Base-by-base conservation (phyloP, 768 basidiomycete genomes). In the Boletales sp. region DNA sequence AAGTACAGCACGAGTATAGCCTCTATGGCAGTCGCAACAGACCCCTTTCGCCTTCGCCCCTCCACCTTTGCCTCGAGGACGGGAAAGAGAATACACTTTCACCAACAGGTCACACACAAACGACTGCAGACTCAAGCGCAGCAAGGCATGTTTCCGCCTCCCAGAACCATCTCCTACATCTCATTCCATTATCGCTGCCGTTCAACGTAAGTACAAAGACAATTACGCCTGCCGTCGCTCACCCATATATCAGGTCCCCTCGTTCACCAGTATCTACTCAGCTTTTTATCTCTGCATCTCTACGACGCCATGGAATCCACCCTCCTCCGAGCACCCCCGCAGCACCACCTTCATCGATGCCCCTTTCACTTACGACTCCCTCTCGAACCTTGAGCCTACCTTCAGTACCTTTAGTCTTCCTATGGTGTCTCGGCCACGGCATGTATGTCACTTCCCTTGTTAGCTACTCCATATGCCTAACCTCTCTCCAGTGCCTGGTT, bases 1-100 rank as follows among this genome's bases (percentile, higher is more conserved):
- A 89, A 61, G 76, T 88, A 7, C 86, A 89, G 62, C 82, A 80
- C 62, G 86, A 90, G 56, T 90, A 90, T 59, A 79, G 86, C 4
- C 70, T 90, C 36, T 79, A 80, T 27, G 83, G 85, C 51, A 71
- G 69, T 51, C 74, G 86, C 18, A 68, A 72, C 39, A 73, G n/a
- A 65, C 37, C 79, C 76, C 15, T 55, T 86, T 1, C 67, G 69
- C 17, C 51, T 67, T 9, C 76, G 87, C 17, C 87, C 86, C 0
- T 51, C 66, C 12, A 70, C 79, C 2, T 89, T 90, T 54, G 63
- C 66, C 5, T 78, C 84, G 19, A 71, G 70, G 13, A 64, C 69
- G 21, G 88, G 88, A 15, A 86, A 84, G 51, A 68, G 69, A 18
- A 88, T 91, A 44, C 60, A 60, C 6, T 82, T 84, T 1, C 70